Percentiles rank a stretch among this genome's conserved stretches.
phyloP scores from a whole-genome alignment of 768 basidiomycete species.

The Cyclocybe cylindracea region DNA sequence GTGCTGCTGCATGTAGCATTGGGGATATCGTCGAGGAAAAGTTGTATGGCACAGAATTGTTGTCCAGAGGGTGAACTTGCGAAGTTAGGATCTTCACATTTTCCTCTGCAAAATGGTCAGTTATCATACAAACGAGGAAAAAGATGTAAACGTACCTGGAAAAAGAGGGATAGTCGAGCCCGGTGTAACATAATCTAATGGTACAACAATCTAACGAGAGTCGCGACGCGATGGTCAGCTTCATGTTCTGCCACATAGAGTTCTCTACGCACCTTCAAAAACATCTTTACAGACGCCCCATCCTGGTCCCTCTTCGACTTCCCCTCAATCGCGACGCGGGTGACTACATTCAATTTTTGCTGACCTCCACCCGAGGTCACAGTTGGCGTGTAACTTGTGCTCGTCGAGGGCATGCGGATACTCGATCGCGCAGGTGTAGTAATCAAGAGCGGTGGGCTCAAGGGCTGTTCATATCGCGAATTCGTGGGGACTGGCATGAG shows the following conservation, averaged over 20 bases:
- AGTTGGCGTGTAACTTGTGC: slow-evolving; percentile 45
- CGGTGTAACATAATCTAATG: slow-evolving; percentile 65
- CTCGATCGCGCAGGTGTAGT: slow-evolving; percentile 22
- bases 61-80: slow-evolving; percentile 76
- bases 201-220: slow-evolving; percentile 56
- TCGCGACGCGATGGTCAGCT: too few relatives aligned
- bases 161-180: slow-evolving; percentile 73
- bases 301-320: slow-evolving; percentile 67
- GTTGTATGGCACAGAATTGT: slow-evolving; percentile 69
- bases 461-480: slow-evolving; percentile 21
- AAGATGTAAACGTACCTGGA: slow-evolving; percentile 48
- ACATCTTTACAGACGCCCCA: slow-evolving; percentile 70
- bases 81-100: slow-evolving; percentile 74
- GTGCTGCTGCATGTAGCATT: slow-evolving; percentile 66
- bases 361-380: slow-evolving; percentile 42
- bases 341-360: slow-evolving; percentile 66
- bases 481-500: slow-evolving; percentile 24
- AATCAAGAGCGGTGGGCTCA: slow-evolving; percentile 24
- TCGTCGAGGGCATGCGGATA: slow-evolving; percentile 23
- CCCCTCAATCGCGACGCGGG: slow-evolving; percentile 74
- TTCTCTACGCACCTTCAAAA: slow-evolving; percentile 60
- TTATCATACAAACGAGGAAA: background rate
- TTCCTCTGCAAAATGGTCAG: slow-evolving; percentile 53
- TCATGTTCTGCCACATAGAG: too few relatives aligned
- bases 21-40: slow-evolving; percentile 67